Base-by-base conservation (phyloP, 2,329 filamentous ascomycete species). In the Colletotrichum karsti region DNA sequence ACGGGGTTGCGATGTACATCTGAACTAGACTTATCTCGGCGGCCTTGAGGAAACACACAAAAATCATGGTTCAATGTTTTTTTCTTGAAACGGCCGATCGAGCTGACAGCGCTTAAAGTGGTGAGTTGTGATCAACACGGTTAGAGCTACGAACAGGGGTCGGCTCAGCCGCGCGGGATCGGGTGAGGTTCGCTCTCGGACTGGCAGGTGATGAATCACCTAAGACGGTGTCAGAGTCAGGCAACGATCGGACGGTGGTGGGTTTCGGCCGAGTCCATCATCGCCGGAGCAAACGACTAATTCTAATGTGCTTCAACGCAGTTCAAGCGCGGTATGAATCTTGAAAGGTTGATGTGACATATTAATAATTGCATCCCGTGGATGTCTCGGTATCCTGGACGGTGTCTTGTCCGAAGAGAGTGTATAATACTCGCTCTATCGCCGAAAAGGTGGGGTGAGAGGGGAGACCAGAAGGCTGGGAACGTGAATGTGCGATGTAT, bases 361-460 rank as follows among this genome's bases (percentile, higher is more conserved):
- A 24, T 46, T 46, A 46, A 18, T 46, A 24, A 22, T 13, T 18
- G 9, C 12, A 24, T 41, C 22, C 20, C 18, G 30, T 5, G 53
- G 15, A 20, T 13, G 12, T 37, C 20, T 41, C 53, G 55, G 26
- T n/a, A 24, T 58, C n/a, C 18, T 58, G 39, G 39, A 22, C 12
- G 26, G 20, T 18, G 39, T 33, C 26, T 56, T 50, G 22, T 63
- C 20, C 41, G 30, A 63, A 13, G 63, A 20, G 20, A 48, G 20
- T 33, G 15, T 18, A 22, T 63, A 13, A 4, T 13, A 42, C 39
- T 42, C 30, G 33, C 13, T 35, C 15, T 54, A 22, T 53, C 41
- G 37, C 63, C 22, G 24, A 26, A 51, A 48, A 42, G 48, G 57
- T 53, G 46, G 69, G 61, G 41, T 54, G 42, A 55, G 51, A 44